phyloP scores from a whole-genome alignment of 306 rosid genomes.

The Datisca glomerata region DNA sequence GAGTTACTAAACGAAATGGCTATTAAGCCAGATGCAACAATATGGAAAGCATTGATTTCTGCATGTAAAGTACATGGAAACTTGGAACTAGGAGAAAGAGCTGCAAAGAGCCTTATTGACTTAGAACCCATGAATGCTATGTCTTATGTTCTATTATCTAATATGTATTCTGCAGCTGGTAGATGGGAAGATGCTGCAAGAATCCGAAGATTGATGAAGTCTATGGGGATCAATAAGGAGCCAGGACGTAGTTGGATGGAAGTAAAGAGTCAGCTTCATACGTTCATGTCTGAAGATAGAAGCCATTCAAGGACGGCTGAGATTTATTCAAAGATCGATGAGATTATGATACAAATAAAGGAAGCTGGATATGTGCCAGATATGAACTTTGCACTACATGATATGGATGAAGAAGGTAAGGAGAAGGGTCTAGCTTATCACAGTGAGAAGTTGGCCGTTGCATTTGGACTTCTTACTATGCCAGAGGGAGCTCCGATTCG shows the following conservation, averaged over 20 bases:
- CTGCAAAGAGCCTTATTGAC: slow-evolving; percentile 51
- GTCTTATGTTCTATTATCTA: slow-evolving; percentile 69
- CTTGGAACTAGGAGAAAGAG: slow-evolving; percentile 67
- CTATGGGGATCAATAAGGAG: slow-evolving; percentile 69
- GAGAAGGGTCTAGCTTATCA: slow-evolving; percentile 63
- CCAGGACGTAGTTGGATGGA: slow-evolving; percentile 89
- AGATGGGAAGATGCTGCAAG: slow-evolving; percentile 66
- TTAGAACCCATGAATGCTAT: slow-evolving; percentile 56
- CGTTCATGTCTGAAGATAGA: slow-evolving; percentile 73
- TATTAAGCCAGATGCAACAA: slow-evolving; percentile 68
- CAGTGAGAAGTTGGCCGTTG: slow-evolving; percentile 77
- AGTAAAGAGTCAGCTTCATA: slow-evolving; percentile 47
- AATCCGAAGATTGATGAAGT: slow-evolving; percentile 63
- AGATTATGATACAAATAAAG: slow-evolving; percentile 43
- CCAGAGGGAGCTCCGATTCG: slow-evolving; percentile 55
- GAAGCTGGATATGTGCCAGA: slow-evolving; percentile 72
- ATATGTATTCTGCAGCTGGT: slow-evolving; percentile 59
- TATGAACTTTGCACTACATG: slow-evolving; percentile 64
- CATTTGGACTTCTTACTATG: slow-evolving; percentile 58
- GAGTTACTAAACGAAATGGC: slow-evolving; percentile 49
- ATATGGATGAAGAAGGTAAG: slow-evolving; percentile 70
- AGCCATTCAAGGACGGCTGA: slow-evolving; percentile 52
- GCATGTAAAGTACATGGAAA: slow-evolving; percentile 78
- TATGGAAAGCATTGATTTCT: slow-evolving; percentile 88
- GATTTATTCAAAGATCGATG: slow-evolving; percentile 60